These are phyloP conservation scores for Diplocarpon rosae DNA, from an alignment of 2,329 filamentous ascomycete genomes.

Conservation along the genomic window DNA sequence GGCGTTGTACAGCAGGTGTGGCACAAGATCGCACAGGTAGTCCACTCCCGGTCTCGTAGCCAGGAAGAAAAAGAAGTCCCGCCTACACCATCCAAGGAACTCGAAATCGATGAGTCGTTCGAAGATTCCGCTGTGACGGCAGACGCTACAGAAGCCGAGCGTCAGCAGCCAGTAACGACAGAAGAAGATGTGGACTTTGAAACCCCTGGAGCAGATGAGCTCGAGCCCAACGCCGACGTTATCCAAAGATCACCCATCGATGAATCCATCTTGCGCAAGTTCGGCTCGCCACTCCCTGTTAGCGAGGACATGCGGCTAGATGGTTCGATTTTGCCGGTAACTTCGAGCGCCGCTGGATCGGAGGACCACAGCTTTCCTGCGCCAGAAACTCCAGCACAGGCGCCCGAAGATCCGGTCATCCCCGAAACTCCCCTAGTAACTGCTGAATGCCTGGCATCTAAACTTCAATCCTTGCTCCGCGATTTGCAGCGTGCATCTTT, in stretches of 20 bases:
- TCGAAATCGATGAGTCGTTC: not conserved
- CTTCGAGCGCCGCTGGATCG: not conserved
- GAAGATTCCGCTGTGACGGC: not conserved
- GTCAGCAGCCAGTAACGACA: not conserved
- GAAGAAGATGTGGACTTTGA: slow-evolving; percentile 1
- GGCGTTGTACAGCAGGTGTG: not conserved
- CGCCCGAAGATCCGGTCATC: not conserved
- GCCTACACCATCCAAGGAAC: not conserved
- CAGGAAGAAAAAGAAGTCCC: not conserved
- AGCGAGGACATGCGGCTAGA: not conserved
- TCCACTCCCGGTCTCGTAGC: not conserved
- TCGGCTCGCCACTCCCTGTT: not conserved
- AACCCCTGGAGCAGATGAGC: slow-evolving; percentile 2
- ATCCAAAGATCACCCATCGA: slow-evolving; percentile 9
- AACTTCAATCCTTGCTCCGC: slow-evolving; percentile 45
- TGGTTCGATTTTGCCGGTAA: not conserved
- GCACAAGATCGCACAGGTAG: no score
- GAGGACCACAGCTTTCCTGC: no score
- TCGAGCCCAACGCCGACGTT: slow-evolving; percentile 7
- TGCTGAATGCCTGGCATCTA: slow-evolving; percentile 38
- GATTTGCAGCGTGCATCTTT: slow-evolving; percentile 49
- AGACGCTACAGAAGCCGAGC: not conserved
- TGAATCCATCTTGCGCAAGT: slow-evolving; percentile 1
- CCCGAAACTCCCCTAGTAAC: not conserved
- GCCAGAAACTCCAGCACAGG: not conserved